Percentiles rank a stretch among this genome's conserved stretches.
Conservation (phyloP, 768 basidiomycete species). For the Psilocybe subaeruginosa region DNA sequence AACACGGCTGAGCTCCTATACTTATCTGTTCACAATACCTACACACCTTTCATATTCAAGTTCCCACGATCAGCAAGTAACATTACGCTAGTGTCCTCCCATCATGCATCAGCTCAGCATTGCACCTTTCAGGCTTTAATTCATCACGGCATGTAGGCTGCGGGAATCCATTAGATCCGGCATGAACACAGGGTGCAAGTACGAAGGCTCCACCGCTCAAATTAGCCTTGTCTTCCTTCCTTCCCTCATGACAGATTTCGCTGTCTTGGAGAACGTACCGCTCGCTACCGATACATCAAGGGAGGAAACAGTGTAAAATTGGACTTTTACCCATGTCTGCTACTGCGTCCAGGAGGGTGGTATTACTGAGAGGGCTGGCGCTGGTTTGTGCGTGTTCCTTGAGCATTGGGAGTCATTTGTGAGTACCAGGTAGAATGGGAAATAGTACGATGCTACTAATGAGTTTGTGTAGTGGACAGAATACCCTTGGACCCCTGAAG, state of each 20-base stretch:
- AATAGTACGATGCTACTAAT: not conserved
- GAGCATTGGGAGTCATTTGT: constrained; percentile 17
- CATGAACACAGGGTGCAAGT: not conserved
- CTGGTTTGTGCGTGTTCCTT: constrained; percentile 16
- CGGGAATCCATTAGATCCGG: not conserved
- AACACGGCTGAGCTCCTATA: too few species aligned
- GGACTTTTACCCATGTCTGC: not conserved
- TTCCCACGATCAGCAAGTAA: not conserved
- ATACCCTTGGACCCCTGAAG: constrained; percentile 13
- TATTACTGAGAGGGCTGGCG: constrained; percentile 10
- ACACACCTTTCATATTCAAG: too few species aligned
- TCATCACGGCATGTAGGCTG: not conserved
- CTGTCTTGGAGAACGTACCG: not conserved
- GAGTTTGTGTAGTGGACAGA: constrained; percentile 2
- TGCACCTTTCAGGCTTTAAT: not conserved
- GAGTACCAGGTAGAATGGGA: not conserved
- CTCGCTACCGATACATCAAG: not conserved
- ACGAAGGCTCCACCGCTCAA: not conserved
- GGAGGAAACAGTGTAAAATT: not conserved
- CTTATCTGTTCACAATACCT: too few species aligned
- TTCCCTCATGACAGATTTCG: not conserved
- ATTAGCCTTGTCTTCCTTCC: not conserved
- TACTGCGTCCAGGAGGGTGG: not conserved
- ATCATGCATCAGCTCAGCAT: not conserved
- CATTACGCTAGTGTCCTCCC: not conserved